Evolutionary conservation across 1,139 yeast genomes (phyloP), one percentile per base, ranked within the genome.

Genomic region (Sugiyamaella japonica): DNA sequence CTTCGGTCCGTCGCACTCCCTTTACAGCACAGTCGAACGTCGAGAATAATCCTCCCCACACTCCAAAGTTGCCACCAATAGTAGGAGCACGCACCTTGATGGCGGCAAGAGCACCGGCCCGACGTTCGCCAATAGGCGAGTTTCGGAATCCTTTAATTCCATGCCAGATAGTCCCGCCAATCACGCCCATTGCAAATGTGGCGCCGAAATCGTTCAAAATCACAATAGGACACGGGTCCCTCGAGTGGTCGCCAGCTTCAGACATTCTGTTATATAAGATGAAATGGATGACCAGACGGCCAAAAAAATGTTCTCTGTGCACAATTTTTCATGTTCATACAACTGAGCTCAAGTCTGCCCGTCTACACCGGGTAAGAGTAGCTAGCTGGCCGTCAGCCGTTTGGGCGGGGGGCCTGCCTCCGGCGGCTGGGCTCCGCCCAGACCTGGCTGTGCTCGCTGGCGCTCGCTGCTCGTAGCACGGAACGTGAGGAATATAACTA

Each of bases 161-260:
- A 77, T 93, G 99, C 99, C 99, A 93, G 61, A 95, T 85, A 66
- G 95, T 85, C 62, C 99, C 99, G 76, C 99, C 98, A 68, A 93
- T 88, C 61, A 73, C 87, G 74, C 99, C 99, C 98, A 93, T 91
- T 68, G 98, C 85, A 68, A 90, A 93, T 56, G 99, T 98, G 71
- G 98, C 98, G 68, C 99, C 99, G 68, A 93, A 93, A 78, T 93
- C 99, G 74, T 85, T 91, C 63, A 93, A 77, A 64, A 93, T 90
- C 61, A 93, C 98, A 64, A 91, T 82, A 58, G 99, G 99, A 77
- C 99, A 93, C 67, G 99, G 99, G 72, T 93, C 99, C 83, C 99
- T 88, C 45, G 97, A 83, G 74, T 93, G 99, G 77, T 95, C 99
- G 56, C 97, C 97, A 20, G 51, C 51, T 48, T 48, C 51, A 48